Evolutionary conservation across 2,329 filamentous ascomycete species (phyloP).

Genomic region (Fusarium aywerte): DNA sequence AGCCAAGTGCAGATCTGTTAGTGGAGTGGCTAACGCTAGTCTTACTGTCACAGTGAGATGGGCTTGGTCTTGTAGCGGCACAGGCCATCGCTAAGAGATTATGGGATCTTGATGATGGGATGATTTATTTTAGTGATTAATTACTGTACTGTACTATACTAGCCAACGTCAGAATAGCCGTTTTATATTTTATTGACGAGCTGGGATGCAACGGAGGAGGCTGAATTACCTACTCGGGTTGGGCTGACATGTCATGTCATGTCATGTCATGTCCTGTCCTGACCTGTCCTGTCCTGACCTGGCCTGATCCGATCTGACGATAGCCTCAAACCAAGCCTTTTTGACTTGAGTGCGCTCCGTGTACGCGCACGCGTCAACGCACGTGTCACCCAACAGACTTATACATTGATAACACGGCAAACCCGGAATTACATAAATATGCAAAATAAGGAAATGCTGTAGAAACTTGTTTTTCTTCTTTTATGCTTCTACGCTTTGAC

Average conservation of each 20-base stretch:
- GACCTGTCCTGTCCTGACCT: not conserved
- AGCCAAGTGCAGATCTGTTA: slow-evolving; percentile 34
- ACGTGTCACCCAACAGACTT: slow-evolving; percentile 17
- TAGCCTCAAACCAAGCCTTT: slow-evolving; percentile 22
- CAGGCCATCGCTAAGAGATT: slow-evolving; percentile 8
- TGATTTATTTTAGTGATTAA: not conserved
- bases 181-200: not conserved
- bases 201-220: not conserved
- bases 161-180: not conserved
- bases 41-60: slow-evolving; percentile 1
- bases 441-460: slow-evolving; percentile 1
- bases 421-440: slow-evolving; percentile 23
- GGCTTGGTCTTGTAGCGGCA: slow-evolving; percentile 2
- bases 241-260: not conserved
- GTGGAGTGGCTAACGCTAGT: slow-evolving; percentile 6
- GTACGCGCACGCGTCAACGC: slow-evolving; percentile 6
- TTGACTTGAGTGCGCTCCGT: not conserved
- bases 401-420: slow-evolving; percentile 10
- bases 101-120: not conserved
- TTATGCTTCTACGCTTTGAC: slow-evolving; percentile 22
- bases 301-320: slow-evolving; percentile 22
- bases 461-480: slow-evolving; percentile 18
- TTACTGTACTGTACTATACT: not conserved
- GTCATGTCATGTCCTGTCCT: too few relatives aligned
- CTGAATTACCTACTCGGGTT: not conserved